Conservation (phyloP, 2,329 filamentous ascomycete genomes). For the Clonostachys rhizophaga region DNA sequence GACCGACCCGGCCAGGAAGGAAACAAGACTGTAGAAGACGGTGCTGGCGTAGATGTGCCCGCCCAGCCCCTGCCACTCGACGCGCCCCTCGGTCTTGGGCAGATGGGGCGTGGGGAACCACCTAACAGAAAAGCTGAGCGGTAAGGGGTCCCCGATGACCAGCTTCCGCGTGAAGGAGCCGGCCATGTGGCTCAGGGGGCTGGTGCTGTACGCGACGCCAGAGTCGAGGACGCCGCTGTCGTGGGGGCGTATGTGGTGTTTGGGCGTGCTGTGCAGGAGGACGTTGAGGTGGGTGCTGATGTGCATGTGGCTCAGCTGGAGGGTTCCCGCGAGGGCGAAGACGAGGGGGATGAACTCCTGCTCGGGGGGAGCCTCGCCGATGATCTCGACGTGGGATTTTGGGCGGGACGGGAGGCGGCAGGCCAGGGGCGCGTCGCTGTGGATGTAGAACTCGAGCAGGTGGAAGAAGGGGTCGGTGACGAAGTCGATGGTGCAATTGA, state of each 20-base stretch:
- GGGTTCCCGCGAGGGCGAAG: constrained; percentile 82
- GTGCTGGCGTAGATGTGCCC: constrained; percentile 61
- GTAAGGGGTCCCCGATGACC: constrained; percentile 82
- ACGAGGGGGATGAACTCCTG: constrained; percentile 76
- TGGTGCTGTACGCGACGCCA: constrained; percentile 81
- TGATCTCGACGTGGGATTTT: constrained; percentile 44
- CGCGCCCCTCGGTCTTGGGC: constrained; percentile 60
- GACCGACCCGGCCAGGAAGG: constrained; percentile 50
- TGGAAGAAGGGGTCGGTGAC: constrained; percentile 80
- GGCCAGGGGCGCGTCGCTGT: constrained; percentile 88
- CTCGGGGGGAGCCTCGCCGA: constrained; percentile 43
- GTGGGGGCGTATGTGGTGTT: constrained; percentile 57
- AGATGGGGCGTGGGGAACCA: constrained; percentile 79
- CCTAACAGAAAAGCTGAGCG: constrained; percentile 72
- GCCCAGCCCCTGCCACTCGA: constrained; percentile 62
- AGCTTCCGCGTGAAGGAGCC: constrained; percentile 56
- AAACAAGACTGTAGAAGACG: constrained; percentile 56
- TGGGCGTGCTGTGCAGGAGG: constrained; percentile 67
- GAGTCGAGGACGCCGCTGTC: constrained; percentile 80
- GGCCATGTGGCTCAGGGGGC: constrained; percentile 58
- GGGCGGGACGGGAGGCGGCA: constrained; percentile 86
- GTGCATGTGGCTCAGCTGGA: constrained; percentile 87
- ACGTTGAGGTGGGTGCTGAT: constrained; percentile 88
- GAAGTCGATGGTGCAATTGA: constrained; percentile 79
- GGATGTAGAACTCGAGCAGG: constrained; percentile 94